Evolutionary conservation across 108 stramenopile genomes (phyloP).

Genomic region (Fistulifera pelliculosa): DNA sequence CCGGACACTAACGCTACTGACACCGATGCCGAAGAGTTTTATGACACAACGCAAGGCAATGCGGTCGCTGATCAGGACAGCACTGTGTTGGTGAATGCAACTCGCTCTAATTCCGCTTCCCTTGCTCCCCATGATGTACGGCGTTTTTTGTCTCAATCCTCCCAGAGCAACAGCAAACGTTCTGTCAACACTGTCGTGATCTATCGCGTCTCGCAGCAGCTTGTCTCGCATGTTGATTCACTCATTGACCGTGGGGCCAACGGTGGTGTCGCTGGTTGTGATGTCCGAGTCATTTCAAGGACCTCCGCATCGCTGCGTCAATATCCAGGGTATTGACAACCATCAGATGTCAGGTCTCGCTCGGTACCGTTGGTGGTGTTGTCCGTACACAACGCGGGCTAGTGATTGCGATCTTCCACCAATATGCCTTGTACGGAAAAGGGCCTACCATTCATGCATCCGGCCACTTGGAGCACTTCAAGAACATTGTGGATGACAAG

Average conservation of each 20-base stretch:
- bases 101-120: too few relatives aligned
- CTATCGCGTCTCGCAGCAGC: too few relatives aligned
- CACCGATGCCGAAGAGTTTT: too few relatives aligned
- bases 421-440: slow-evolving; percentile 16
- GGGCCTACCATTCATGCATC: slow-evolving; percentile 23
- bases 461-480: slow-evolving; percentile 16
- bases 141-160: too few relatives aligned
- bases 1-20: too few relatives aligned
- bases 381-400: neutral
- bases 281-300: slow-evolving; percentile 11
- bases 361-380: slow-evolving; percentile 18
- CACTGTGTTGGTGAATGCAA: too few relatives aligned
- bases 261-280: slow-evolving; percentile 20
- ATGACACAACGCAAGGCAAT: too few relatives aligned
- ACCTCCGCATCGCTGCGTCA: slow-evolving; percentile 1
- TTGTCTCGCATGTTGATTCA: neutral
- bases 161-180: too few relatives aligned
- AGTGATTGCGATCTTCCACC: slow-evolving; percentile 18
- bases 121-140: too few relatives aligned
- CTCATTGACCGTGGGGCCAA: slow-evolving; percentile 30
- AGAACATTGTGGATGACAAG: slow-evolving; percentile 16
- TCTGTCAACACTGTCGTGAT: too few relatives aligned
- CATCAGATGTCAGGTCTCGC: slow-evolving; percentile 9
- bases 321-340: slow-evolving; percentile 21
- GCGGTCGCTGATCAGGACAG: too few relatives aligned